Conservation (phyloP, 345 rosid genomes). For the Lepidium didymum region DNA sequence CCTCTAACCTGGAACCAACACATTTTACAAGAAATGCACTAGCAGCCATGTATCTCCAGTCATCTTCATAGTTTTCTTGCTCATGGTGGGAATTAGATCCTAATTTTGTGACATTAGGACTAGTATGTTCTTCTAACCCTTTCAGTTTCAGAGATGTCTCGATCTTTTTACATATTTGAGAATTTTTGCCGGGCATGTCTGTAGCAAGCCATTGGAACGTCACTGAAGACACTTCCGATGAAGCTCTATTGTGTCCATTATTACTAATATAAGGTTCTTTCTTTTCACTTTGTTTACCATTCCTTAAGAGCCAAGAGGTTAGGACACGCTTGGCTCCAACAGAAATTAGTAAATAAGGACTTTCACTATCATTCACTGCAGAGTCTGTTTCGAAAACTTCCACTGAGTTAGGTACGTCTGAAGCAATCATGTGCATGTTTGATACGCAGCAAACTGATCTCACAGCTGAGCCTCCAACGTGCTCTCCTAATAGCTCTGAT, state of each 20-base stretch:
- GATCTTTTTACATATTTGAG: constrained; percentile 29
- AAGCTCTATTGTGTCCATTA: constrained; percentile 21
- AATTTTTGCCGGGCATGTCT: constrained; percentile 72
- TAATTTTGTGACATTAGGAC: constrained; percentile 18
- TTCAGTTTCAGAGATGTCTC: constrained; percentile 28
- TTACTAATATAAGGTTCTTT: constrained; percentile 20
- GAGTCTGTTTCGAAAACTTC: constrained; percentile 13
- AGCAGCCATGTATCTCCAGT: constrained; percentile 93
- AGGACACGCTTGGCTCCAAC: constrained; percentile 92
- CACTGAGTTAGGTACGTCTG: constrained; percentile 21
- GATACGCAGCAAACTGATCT: constrained; percentile 77
- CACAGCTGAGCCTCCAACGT: constrained; percentile 97
- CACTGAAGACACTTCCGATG: constrained; percentile 42
- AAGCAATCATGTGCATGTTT: constrained; percentile 37
- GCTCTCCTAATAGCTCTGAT: constrained; percentile 89
- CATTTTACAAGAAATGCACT: constrained; percentile 82
- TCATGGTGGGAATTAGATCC: constrained; percentile 16
- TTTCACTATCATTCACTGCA: constrained; percentile 27
- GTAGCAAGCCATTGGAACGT: constrained; percentile 95
- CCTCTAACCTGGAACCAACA: constrained; percentile 63
- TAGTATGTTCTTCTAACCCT: constrained; percentile 8
- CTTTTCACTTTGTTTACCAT: constrained; percentile 24
- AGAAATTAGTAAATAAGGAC: constrained; percentile 64
- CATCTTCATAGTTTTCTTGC: constrained; percentile 60
- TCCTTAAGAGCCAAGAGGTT: constrained; percentile 77